These are phyloP conservation scores for Kazachstania psychrophila DNA, from an alignment of 805 yeast genomes.

Conservation along the genomic window DNA sequence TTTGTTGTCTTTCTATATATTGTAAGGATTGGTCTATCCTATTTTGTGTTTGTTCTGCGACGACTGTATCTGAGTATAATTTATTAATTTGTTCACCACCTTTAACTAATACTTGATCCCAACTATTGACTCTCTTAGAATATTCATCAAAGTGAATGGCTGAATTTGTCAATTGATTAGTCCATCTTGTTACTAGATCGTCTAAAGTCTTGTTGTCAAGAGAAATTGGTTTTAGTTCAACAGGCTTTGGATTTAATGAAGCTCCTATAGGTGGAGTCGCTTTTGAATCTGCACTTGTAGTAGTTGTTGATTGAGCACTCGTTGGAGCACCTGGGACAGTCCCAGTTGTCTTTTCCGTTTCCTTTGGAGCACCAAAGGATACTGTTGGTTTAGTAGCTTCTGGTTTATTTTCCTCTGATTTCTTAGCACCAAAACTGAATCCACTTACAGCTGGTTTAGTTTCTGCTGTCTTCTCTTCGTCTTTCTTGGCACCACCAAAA, in stretches of 20 bases:
- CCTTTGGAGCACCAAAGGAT: conserved; percentile 8
- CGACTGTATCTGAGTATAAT: conserved; percentile 64
- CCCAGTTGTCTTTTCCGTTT: not conserved
- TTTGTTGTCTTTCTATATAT: conserved; percentile 86
- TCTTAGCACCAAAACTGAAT: conserved; percentile 14
- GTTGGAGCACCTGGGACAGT: not conserved
- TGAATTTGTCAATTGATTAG: conserved; percentile 68
- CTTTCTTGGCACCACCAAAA: conserved; percentile 10
- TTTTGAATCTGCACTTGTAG: not conserved
- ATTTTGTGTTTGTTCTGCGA: conserved; percentile 76
- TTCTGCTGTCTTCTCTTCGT: conserved; percentile 4
- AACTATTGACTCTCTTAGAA: conserved; percentile 62
- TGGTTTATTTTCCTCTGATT: conserved; percentile 7
- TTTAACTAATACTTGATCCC: conserved; percentile 78
- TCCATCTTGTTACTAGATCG: conserved; percentile 89
- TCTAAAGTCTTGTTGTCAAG: conserved; percentile 87
- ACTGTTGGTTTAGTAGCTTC: conserved; percentile 5
- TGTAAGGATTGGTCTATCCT: conserved; percentile 80
- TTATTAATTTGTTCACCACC: conserved; percentile 80
- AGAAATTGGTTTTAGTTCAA: conserved; percentile 61
- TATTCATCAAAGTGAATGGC: conserved; percentile 67
- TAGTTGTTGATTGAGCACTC: not conserved
- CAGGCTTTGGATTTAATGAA: conserved; percentile 35
- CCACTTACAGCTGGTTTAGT: conserved; percentile 8
- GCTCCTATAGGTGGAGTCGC: not conserved